A percentile compares a stretch with the other conserved stretches of the same genome.
Evolutionary conservation across 176 grass and related monocot species (phyloP).

Genomic region (Oryza meridionalis): DNA sequence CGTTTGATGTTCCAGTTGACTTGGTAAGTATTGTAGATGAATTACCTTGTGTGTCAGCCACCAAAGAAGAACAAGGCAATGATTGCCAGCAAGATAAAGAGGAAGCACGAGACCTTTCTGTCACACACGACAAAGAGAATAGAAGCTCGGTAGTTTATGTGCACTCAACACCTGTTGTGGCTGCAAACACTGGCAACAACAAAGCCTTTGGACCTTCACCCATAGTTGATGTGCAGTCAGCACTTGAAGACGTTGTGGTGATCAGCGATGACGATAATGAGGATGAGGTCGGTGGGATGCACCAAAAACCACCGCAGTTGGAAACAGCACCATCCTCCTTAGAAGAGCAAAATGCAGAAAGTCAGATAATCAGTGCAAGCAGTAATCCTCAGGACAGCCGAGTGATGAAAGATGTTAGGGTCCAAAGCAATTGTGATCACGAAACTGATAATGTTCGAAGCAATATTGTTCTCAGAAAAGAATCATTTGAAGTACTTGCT

Average conservation of each 20-base stretch:
- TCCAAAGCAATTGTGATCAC: neutral
- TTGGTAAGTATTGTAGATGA: too few species aligned
- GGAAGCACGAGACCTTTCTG: neutral
- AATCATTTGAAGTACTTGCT: neutral
- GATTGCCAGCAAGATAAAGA: constrained; percentile 13
- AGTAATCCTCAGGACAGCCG: neutral
- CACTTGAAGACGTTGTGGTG: constrained; percentile 12
- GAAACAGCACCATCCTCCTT: neutral
- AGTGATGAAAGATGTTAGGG: neutral
- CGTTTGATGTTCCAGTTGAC: too few species aligned
- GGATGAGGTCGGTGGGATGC: neutral
- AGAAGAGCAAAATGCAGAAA: neutral
- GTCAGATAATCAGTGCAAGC: too few species aligned
- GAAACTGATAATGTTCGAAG: constrained; percentile 17
- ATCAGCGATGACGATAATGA: constrained; percentile 31
- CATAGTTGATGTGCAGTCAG: constrained; percentile 24
- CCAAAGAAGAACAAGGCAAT: neutral
- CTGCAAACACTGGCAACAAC: constrained; percentile 18
- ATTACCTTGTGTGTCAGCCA: too few species aligned
- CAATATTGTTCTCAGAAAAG: neutral
- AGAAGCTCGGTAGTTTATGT: neutral
- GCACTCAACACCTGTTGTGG: neutral
- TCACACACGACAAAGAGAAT: neutral
- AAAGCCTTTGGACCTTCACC: constrained; percentile 5
- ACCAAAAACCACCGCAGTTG: constrained; percentile 14